A percentile compares a stretch with the other conserved stretches of the same genome.
phyloP scores from a whole-genome alignment of 768 basidiomycete species.

The Boletus tomentosulus region DNA sequence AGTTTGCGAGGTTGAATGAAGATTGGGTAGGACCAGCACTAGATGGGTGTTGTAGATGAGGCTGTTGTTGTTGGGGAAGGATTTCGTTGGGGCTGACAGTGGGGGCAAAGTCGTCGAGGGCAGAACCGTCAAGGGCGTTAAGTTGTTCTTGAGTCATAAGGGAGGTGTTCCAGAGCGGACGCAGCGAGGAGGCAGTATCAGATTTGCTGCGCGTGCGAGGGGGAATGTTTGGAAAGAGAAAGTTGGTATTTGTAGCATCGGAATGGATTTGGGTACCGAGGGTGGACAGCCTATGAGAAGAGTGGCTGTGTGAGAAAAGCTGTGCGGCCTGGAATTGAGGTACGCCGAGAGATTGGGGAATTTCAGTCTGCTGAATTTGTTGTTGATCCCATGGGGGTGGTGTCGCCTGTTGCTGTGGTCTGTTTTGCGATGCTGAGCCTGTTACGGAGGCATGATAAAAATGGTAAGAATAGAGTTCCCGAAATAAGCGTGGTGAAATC shows the following conservation, averaged over 20 bases:
- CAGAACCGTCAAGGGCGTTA: conserved; percentile 32
- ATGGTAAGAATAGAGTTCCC: conserved; percentile 29
- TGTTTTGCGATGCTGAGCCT: conserved; percentile 30
- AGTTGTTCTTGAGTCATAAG: conserved; percentile 37
- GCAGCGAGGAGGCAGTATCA: conserved; percentile 47
- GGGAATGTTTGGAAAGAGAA: conserved; percentile 36
- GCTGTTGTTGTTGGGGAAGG: conserved; percentile 27
- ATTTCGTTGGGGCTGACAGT: conserved; percentile 30
- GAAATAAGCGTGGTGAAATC: conserved; percentile 31
- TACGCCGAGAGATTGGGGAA: conserved; percentile 27
- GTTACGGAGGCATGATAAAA: conserved; percentile 24
- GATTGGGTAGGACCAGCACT: conserved; percentile 22
- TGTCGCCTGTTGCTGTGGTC: conserved; percentile 32
- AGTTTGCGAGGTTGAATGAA: conserved; percentile 26
- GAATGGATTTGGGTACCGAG: conserved; percentile 29
- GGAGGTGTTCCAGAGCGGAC: conserved; percentile 48
- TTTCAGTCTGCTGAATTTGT: conserved; percentile 35
- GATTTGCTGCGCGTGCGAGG: conserved; percentile 55
- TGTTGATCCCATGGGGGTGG: conserved; percentile 34
- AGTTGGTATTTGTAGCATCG: conserved; percentile 36
- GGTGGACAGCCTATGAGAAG: conserved; percentile 35
- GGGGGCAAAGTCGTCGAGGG: conserved; percentile 36
- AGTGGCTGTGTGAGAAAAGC: conserved; percentile 33
- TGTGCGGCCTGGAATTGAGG: conserved; percentile 29
- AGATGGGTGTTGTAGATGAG: conserved; percentile 15